Evolutionary conservation across 2,329 filamentous ascomycete species (phyloP).

Genomic region (Colletotrichum chlorophyti): DNA sequence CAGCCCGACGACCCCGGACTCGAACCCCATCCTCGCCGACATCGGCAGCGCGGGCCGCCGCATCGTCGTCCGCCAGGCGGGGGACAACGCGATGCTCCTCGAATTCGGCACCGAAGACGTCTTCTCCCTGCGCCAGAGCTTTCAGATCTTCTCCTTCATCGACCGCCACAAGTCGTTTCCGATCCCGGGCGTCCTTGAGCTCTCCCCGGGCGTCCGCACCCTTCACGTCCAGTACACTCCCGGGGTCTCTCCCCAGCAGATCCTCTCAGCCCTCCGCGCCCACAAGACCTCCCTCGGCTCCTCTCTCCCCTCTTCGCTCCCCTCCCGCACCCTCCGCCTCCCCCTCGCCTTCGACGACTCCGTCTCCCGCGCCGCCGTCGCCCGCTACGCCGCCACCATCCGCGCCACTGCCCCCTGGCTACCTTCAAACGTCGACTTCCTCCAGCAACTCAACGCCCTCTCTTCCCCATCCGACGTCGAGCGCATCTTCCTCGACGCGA

Average conservation of each 20-base stretch:
- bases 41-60: slow-evolving; percentile 27
- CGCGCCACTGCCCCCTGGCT: slow-evolving; percentile 67
- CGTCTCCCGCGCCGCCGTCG: slow-evolving; percentile 55
- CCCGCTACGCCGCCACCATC: slow-evolving; percentile 68
- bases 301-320: slow-evolving; percentile 31
- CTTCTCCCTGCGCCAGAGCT: slow-evolving; percentile 41
- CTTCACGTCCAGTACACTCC: slow-evolving; percentile 39
- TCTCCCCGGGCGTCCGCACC: slow-evolving; percentile 43
- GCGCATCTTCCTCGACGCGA: slow-evolving; percentile 37
- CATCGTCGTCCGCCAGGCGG: slow-evolving; percentile 38
- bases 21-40: slow-evolving; percentile 23
- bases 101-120: slow-evolving; percentile 38
- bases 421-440: slow-evolving; percentile 66
- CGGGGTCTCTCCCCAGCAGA: slow-evolving; percentile 29
- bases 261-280: slow-evolving; percentile 31
- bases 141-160: slow-evolving; percentile 42
- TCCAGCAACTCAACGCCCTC: slow-evolving; percentile 43
- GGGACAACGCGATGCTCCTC: slow-evolving; percentile 41
- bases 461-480: slow-evolving; percentile 32
- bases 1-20: background rate
- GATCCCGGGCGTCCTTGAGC: slow-evolving; percentile 38
- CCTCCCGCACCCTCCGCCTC: slow-evolving; percentile 40
- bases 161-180: slow-evolving; percentile 36
- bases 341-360: slow-evolving; percentile 48
- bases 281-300: slow-evolving; percentile 35